A percentile compares a stretch with the other conserved stretches of the same genome.
Conservation (phyloP, 1,139 yeast genomes). For the Scheffersomyces titani region DNA sequence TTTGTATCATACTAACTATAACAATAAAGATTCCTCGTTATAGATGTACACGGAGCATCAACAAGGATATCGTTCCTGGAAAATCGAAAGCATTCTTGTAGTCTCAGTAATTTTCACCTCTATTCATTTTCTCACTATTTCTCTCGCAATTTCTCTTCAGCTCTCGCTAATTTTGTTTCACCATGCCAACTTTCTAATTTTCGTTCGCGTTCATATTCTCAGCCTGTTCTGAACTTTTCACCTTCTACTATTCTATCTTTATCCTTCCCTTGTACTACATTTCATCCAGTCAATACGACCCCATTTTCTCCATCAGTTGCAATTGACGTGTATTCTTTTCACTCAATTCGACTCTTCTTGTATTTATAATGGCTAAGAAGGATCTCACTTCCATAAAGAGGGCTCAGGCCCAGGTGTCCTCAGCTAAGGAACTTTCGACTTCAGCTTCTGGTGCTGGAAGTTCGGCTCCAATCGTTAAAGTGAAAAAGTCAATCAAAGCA, state of each 20-base stretch:
- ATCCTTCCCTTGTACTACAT: neutral
- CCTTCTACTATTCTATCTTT: neutral
- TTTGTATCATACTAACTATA: neutral
- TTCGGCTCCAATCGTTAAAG: constrained; percentile 1
- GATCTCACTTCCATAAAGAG: constrained; percentile 27
- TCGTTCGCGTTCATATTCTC: neutral
- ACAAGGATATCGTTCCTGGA: too few relatives aligned
- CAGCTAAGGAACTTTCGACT: neutral
- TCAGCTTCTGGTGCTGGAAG: constrained; percentile 1
- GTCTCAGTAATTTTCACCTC: neutral
- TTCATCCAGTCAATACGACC: neutral
- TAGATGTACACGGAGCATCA: too few relatives aligned
- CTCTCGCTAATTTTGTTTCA: neutral
- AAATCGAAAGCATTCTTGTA: neutral
- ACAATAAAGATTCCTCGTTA: too few relatives aligned
- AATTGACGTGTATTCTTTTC: neutral
- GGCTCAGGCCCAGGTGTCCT: constrained; percentile 19
- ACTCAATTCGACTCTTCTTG: neutral
- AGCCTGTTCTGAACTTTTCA: neutral
- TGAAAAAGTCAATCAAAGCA: constrained; percentile 4
- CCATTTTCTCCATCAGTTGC: neutral
- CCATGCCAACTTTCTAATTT: neutral
- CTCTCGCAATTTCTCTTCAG: neutral
- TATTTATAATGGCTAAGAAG: constrained; percentile 38
- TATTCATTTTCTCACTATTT: neutral